These are phyloP conservation scores for Coniferiporia weirii DNA, from an alignment of 1,284 basidiomycete species.

Conservation along the genomic window DNA sequence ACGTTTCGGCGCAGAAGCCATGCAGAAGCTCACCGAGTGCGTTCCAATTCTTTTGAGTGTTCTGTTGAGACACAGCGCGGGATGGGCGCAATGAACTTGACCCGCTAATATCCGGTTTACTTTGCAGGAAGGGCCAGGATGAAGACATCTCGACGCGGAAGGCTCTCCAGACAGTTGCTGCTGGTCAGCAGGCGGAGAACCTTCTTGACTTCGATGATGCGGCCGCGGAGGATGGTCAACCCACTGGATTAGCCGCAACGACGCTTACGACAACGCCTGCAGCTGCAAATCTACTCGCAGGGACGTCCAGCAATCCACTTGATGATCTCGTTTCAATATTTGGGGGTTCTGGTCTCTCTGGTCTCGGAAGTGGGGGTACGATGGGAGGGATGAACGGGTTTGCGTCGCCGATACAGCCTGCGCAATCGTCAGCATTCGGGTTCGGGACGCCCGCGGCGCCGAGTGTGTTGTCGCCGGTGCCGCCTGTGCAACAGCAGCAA, in stretches of 20 bases:
- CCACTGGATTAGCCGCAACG: slow-evolving; percentile 71
- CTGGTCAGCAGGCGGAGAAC: slow-evolving; percentile 90
- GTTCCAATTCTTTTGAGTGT: slow-evolving; percentile 8
- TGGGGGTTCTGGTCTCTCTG: slow-evolving; percentile 45
- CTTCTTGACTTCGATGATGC: slow-evolving; percentile 89
- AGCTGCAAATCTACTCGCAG: slow-evolving; percentile 62
- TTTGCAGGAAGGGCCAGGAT: slow-evolving; percentile 38
- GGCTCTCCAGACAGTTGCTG: slow-evolving; percentile 83
- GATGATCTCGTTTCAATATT: slow-evolving; percentile 91
- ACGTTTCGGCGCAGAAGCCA: slow-evolving; percentile 77
- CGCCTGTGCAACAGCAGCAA: slow-evolving; percentile 20
- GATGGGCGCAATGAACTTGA: neutral
- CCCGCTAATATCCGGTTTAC: slow-evolving; percentile 1
- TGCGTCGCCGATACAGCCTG: slow-evolving; percentile 21
- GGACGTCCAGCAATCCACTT: slow-evolving; percentile 79
- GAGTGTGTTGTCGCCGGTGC: slow-evolving; percentile 15
- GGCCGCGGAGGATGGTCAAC: slow-evolving; percentile 52
- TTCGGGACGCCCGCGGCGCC: slow-evolving; percentile 7
- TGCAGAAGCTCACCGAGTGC: slow-evolving; percentile 71
- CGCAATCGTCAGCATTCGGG: slow-evolving; percentile 22
- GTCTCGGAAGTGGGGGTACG: slow-evolving; percentile 21
- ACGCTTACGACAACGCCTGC: slow-evolving; percentile 65
- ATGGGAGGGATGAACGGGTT: slow-evolving; percentile 23
- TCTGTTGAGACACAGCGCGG: neutral
- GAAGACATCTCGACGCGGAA: slow-evolving; percentile 74